Evolutionary conservation across 2,329 filamentous ascomycete genomes (phyloP), one percentile per base, ranked within the genome.

Genomic region (Botrytis pseudocinerea): DNA sequence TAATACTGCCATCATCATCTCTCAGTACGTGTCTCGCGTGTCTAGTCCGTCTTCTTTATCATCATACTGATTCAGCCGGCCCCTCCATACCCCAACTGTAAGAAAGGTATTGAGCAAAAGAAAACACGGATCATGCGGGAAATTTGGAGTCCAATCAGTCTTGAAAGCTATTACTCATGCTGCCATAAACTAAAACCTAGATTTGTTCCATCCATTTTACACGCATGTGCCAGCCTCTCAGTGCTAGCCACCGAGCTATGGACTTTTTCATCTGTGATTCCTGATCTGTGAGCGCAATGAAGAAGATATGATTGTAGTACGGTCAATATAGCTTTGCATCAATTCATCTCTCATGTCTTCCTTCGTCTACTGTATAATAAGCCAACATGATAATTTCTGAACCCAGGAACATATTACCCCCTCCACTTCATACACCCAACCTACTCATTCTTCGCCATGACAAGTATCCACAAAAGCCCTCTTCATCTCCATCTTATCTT

Each of bases 1-100:
- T 66, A 66, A 66, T 54, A 66, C 20, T 40, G n/a, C 18, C 40
- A 46, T 64, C 40, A 46, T 64, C 40, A 64, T 32, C 40, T 64
- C 18, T 46, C 14, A 10, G 42, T 46, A 44, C 40, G n/a, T 40
- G n/a, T 62, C 38, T 51, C 48, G 48, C 48, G 48, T 54, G 48
- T 54, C 48, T 54, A 54, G 48, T 54, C 14, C 25, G 12, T 54
- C 48, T 54, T n/a, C 48, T 54, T 51, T 54, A n/a, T 54, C 7
- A 54, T 16, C 7, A 54, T n/a, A n/a, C 25, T 54, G 48, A n/a
- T n/a, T 54, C 48, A 54, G 48, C 48, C n/a, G 38, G 38, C 60
- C 60, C 40, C 38, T 38, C 59, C 10, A 38, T 25, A 38, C 35
- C 22, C 16, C 59, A n/a, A 54, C 48, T 16, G 14, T n/a, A 54